Percentiles rank a stretch among this genome's conserved stretches.
Evolutionary conservation across 2,329 filamentous ascomycete species (phyloP).

Genomic region (Sporothrix protearum): DNA sequence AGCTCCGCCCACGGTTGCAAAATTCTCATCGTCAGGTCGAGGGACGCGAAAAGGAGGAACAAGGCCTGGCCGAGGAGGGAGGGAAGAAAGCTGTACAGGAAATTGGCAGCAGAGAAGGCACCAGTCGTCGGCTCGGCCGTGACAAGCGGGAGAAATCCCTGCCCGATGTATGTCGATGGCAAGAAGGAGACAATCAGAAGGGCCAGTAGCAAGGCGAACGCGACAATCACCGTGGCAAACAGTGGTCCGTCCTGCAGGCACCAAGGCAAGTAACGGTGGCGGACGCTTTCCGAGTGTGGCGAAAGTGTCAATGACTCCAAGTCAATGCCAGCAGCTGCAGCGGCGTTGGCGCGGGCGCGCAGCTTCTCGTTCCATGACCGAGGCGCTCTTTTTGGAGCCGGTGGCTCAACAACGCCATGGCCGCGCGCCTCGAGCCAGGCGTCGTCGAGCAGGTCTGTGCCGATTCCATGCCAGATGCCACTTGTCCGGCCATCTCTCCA

Average conservation of each 20-base stretch:
- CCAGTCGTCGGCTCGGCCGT: slow-evolving; percentile 54
- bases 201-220: slow-evolving; percentile 60
- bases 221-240: slow-evolving; percentile 61
- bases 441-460: slow-evolving; percentile 36
- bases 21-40: slow-evolving; percentile 63
- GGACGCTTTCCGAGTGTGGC: slow-evolving; percentile 50
- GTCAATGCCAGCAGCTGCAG: slow-evolving; percentile 28
- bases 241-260: slow-evolving; percentile 65
- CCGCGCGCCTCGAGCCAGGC: slow-evolving; percentile 20
- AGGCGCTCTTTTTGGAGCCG: background rate
- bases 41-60: slow-evolving; percentile 62
- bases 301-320: slow-evolving; percentile 37
- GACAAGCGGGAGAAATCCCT: slow-evolving; percentile 70
- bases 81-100: slow-evolving; percentile 76
- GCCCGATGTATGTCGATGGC: slow-evolving; percentile 58
- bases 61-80: slow-evolving; percentile 63
- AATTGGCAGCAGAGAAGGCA: slow-evolving; percentile 82
- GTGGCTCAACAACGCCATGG: slow-evolving; percentile 16
- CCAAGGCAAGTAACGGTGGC: slow-evolving; percentile 71
- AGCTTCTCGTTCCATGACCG: slow-evolving; percentile 16
- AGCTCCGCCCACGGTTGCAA: slow-evolving; percentile 69
- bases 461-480: slow-evolving; percentile 75
- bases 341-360: slow-evolving; percentile 23
- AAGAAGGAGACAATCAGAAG: slow-evolving; percentile 78
- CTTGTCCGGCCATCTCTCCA: slow-evolving; percentile 58